These are phyloP conservation scores for Sporothrix schenckii DNA, from an alignment of 2,329 filamentous ascomycete species.

Conservation along the genomic window DNA sequence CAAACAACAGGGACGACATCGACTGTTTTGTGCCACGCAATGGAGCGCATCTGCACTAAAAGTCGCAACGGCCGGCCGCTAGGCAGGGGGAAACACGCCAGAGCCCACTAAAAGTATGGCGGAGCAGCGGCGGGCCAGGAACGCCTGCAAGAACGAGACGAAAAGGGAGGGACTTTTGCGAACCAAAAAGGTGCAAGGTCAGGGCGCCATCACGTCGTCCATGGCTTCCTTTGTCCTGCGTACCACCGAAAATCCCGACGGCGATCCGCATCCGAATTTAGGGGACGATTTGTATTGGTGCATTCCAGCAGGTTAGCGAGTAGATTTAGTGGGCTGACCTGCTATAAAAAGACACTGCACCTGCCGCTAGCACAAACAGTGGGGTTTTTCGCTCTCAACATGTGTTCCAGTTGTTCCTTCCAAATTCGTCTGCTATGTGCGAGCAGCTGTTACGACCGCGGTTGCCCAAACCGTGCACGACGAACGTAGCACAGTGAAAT, in stretches of 20 bases:
- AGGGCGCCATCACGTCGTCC: neutral
- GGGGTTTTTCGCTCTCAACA: neutral
- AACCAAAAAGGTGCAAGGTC: too few species aligned
- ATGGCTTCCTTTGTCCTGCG: neutral
- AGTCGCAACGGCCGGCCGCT: slow-evolving; percentile 3
- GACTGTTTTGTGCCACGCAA: slow-evolving; percentile 2
- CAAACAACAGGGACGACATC: neutral
- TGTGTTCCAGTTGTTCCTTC: slow-evolving; percentile 5
- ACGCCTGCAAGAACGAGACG: slow-evolving; percentile 13
- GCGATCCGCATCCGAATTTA: slow-evolving; percentile 18
- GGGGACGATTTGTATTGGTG: slow-evolving; percentile 8
- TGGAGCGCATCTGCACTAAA: neutral
- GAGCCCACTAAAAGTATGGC: slow-evolving; percentile 18
- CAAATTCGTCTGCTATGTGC: neutral
- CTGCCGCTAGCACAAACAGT: neutral
- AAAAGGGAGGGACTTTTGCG: neutral
- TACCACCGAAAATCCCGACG: neutral
- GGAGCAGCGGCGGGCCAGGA: slow-evolving; percentile 26
- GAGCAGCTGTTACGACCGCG: neutral
- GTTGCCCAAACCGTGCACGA: slow-evolving; percentile 6
- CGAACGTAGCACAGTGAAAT: slow-evolving; percentile 3
- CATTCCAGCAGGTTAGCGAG: neutral
- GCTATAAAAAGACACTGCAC: neutral
- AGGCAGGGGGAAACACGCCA: neutral
- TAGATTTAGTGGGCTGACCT: slow-evolving; percentile 14